Percentiles rank a stretch among this genome's conserved stretches.
These are phyloP conservation scores for Lipomyces anomalus DNA, from an alignment of 805 yeast species.

Conservation along the genomic window DNA sequence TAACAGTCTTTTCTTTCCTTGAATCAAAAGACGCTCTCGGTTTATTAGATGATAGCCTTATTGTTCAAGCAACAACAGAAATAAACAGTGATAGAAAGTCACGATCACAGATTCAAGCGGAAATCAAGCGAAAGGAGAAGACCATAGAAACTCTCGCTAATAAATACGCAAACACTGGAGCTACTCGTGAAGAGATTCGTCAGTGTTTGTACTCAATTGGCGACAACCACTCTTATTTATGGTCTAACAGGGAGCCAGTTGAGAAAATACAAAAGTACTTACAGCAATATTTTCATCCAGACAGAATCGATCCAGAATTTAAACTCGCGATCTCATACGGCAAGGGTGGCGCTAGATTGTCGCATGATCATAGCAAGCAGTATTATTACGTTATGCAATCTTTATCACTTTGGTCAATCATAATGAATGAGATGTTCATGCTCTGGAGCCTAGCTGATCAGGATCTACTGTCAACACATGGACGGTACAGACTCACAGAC, in stretches of 20 bases:
- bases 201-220: slow-evolving; percentile 73
- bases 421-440: slow-evolving; percentile 71
- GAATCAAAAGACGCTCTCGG: slow-evolving; percentile 36
- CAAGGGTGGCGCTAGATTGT: slow-evolving; percentile 59
- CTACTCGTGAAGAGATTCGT: slow-evolving; percentile 54
- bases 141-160: slow-evolving; percentile 57
- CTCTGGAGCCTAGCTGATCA: slow-evolving; percentile 74
- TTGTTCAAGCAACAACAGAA: slow-evolving; percentile 62
- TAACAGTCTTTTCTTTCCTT: slow-evolving; percentile 51
- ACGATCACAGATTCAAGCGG: slow-evolving; percentile 48
- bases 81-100: slow-evolving; percentile 55
- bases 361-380: slow-evolving; percentile 70
- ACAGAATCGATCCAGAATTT: slow-evolving; percentile 27
- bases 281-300: slow-evolving; percentile 44
- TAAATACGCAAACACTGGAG: slow-evolving; percentile 40
- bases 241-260: slow-evolving; percentile 64
- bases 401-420: slow-evolving; percentile 65
- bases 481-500: slow-evolving; percentile 52
- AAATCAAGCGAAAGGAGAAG: slow-evolving; percentile 60
- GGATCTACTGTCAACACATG: slow-evolving; percentile 54
- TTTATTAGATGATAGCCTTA: slow-evolving; percentile 52
- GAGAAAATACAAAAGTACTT: slow-evolving; percentile 53
- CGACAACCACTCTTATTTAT: slow-evolving; percentile 67
- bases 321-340: slow-evolving; percentile 53
- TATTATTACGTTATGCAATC: slow-evolving; percentile 72